Percentiles rank a stretch among this genome's conserved stretches.
Evolutionary conservation across 1,139 yeast species (phyloP).

Genomic region (Kurtzmaniella quercitrusa): DNA sequence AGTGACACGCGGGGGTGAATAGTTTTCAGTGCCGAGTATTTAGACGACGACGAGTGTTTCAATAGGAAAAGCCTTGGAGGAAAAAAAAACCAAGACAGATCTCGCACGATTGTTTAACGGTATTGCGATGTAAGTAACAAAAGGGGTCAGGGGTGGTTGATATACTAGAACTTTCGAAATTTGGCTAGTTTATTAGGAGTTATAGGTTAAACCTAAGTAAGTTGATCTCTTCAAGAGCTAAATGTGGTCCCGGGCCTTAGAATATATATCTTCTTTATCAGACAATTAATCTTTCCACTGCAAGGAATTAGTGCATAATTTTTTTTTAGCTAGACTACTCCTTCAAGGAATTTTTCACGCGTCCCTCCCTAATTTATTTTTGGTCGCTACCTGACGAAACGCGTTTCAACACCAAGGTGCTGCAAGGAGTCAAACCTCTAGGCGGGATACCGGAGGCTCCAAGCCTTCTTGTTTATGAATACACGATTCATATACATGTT

Average conservation of each 20-base stretch:
- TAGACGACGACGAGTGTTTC: background rate
- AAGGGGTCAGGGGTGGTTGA: no score
- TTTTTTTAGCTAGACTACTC: conserved; percentile 5
- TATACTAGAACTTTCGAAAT: no score
- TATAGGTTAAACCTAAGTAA: background rate
- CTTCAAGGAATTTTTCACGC: conserved; percentile 8
- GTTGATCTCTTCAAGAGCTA: background rate
- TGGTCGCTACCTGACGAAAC: conserved; percentile 1
- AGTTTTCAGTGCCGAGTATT: background rate
- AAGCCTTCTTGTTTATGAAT: background rate
- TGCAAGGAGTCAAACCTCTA: background rate
- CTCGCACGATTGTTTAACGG: background rate
- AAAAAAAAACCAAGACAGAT: background rate
- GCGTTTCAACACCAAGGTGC: background rate
- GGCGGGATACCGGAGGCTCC: background rate
- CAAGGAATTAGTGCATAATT: background rate
- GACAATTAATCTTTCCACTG: background rate
- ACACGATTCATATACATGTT: background rate
- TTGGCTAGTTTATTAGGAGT: background rate
- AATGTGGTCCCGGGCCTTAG: background rate
- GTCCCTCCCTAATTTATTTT: background rate
- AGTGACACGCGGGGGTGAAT: background rate
- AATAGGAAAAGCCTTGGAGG: background rate
- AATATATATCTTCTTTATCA: background rate
- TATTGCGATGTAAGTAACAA: no score